These are phyloP conservation scores for Mortierella sp. DNA, from an alignment of 371 early-diverging fungal species.

Conservation along the genomic window DNA sequence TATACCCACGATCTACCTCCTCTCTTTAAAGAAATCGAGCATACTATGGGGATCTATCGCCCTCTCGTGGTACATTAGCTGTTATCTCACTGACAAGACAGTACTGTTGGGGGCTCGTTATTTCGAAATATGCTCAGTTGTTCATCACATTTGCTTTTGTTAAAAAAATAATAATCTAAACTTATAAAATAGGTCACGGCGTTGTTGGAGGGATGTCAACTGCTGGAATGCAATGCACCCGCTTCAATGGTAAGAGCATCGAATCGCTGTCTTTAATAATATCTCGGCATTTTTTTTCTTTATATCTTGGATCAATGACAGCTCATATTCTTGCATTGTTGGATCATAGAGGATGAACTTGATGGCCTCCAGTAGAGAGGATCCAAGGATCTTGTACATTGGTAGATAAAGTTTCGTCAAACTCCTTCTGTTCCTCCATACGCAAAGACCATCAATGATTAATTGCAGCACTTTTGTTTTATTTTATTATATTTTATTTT, in stretches of 20 bases:
- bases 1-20: not conserved
- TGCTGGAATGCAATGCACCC: constrained; percentile 15
- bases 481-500: no score
- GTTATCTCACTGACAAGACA: not conserved
- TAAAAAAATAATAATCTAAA: not conserved
- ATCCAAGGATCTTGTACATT: constrained; percentile 40
- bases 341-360: constrained; percentile 41
- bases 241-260: constrained; percentile 29
- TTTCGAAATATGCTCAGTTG: not conserved
- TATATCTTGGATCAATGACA: not conserved
- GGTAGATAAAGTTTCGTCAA: constrained; percentile 16
- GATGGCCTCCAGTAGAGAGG: constrained; percentile 39
- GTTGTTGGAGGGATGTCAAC: constrained; percentile 38
- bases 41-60: constrained; percentile 38
- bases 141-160: not conserved
- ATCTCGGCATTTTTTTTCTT: no score
- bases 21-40: not conserved
- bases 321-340: not conserved
- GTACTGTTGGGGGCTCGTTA: not conserved
- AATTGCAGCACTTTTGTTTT: not conserved
- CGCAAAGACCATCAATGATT: not conserved
- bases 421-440: no score
- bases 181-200: constrained; percentile 41
- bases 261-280: not conserved
- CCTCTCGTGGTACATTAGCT: constrained; percentile 36